A percentile compares a stretch with the other conserved stretches of the same genome.
Evolutionary conservation across 495 filamentous ascomycete genomes (phyloP).

Genomic region (Aspergillus homomorphus): DNA sequence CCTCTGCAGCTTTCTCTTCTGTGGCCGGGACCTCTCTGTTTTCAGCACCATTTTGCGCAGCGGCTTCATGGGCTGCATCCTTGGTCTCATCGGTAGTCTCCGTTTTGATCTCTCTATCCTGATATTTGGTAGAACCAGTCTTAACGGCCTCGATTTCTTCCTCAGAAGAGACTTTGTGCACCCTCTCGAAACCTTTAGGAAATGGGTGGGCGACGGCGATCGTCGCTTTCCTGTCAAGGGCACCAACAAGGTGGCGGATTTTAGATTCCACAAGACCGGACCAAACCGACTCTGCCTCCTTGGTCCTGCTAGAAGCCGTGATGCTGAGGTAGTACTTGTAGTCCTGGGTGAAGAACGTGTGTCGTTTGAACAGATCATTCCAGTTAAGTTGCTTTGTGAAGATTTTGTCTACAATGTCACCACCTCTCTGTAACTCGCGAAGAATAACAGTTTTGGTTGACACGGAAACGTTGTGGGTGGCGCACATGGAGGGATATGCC

Average conservation of each 20-base stretch:
- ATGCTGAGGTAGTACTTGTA: slow-evolving; percentile 95
- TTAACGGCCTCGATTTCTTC: slow-evolving; percentile 67
- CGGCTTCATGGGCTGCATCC: slow-evolving; percentile 51
- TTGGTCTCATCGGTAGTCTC: slow-evolving; percentile 57
- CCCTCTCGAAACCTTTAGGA: slow-evolving; percentile 84
- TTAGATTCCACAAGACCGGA: slow-evolving; percentile 92
- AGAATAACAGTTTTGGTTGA: slow-evolving; percentile 84
- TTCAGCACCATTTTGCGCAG: slow-evolving; percentile 46
- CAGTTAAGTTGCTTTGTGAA: slow-evolving; percentile 69
- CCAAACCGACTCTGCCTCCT: slow-evolving; percentile 82
- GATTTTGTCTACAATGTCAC: slow-evolving; percentile 77
- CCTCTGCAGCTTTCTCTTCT: slow-evolving; percentile 34
- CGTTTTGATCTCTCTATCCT: slow-evolving; percentile 58
- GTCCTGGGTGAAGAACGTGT: slow-evolving; percentile 85
- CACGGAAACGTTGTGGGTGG: slow-evolving; percentile 86
- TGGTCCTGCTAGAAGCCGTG: slow-evolving; percentile 78
- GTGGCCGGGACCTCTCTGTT: slow-evolving; percentile 42
- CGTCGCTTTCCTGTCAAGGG: slow-evolving; percentile 67
- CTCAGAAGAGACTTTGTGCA: slow-evolving; percentile 69
- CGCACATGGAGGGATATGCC: slow-evolving; percentile 93
- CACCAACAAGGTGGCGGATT: slow-evolving; percentile 75
- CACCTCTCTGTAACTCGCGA: slow-evolving; percentile 74
- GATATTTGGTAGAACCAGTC: slow-evolving; percentile 66
- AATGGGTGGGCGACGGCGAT: slow-evolving; percentile 87
- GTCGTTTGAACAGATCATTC: slow-evolving; percentile 83